Evolutionary conservation across 441 rosid species (phyloP).

Genomic region (Rhodomyrtus psidioides): DNA sequence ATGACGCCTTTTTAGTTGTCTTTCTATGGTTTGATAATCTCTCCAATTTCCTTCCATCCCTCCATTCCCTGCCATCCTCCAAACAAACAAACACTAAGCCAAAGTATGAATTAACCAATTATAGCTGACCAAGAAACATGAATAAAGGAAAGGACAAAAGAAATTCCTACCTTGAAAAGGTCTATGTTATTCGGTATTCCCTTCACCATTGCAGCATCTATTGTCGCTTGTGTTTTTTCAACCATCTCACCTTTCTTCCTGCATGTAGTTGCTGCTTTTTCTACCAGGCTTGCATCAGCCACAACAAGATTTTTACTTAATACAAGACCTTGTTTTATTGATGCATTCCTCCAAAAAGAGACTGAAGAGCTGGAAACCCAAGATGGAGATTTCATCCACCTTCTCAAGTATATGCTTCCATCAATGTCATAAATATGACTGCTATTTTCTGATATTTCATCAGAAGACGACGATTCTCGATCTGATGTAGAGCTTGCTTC

Average conservation of each 20-base stretch:
- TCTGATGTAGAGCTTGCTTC: conserved; percentile 30
- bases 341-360: conserved; percentile 71
- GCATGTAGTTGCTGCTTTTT: conserved; percentile 71
- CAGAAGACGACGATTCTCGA: conserved; percentile 21
- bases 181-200: conserved; percentile 98
- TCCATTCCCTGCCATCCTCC: neutral
- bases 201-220: conserved; percentile 84
- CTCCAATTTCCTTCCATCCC: neutral
- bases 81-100: neutral
- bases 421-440: conserved; percentile 66
- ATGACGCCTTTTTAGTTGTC: neutral
- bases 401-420: conserved; percentile 84
- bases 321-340: conserved; percentile 51
- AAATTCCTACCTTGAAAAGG: conserved; percentile 65
- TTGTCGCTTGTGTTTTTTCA: conserved; percentile 92
- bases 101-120: neutral
- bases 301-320: conserved; percentile 81
- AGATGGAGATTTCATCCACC: conserved; percentile 91
- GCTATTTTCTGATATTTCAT: conserved; percentile 36
- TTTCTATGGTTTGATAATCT: neutral
- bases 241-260: conserved; percentile 56
- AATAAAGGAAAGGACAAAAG: neutral
- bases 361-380: conserved; percentile 75
- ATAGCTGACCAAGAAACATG: neutral
- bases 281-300: conserved; percentile 61